Base-by-base conservation (phyloP, 2,329 filamentous ascomycete genomes). In the Blastomyces parvus region DNA sequence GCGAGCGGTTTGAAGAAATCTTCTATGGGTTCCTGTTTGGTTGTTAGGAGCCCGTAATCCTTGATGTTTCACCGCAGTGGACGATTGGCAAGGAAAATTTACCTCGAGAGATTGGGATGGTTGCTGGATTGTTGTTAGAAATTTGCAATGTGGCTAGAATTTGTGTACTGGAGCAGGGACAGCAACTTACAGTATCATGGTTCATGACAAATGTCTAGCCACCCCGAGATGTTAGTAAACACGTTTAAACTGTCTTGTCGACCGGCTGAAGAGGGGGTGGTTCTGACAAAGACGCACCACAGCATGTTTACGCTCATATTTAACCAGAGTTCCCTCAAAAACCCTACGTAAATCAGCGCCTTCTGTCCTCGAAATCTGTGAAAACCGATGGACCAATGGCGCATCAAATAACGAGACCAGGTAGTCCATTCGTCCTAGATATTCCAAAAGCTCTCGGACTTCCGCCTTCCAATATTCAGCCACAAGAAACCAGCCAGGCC, bases 1-100 rank as follows among this genome's bases (percentile, higher is more conserved):
- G 87, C 88, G 19, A 90, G 79, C 0, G 86, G 82, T 73, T 89
- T 89, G 78, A 91, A 88, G 76, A 83, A 86, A 33, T 80, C 78
- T 62, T 84, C 81, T 50, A 91, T 83, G 1, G 83, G 82, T 0
- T 85, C 83, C 68, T 83, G 60, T n/a, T 11, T 5, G 27, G 40
- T n/a, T 25, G 44, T 25, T 44, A 61, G 59, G 46, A 8, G 22
- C 2, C 8, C 8, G 3, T 14, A 50, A 60, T 4, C 13, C 11
- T 14, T 30, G 22, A 27, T 27, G 13, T 50, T 6, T 52, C 48
- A 8, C 17, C 30, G 17, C 30, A 25, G 11, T 25, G 27, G 22
- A 9, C 8, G 48, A 52, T 27, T 13, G 22, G 13, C 14, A 27
- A 13, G 42, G 6, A 22, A 27, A 19, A 56, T 69, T 67, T 69